These are phyloP conservation scores for Berberis vulgaris DNA, from an alignment of 164 flowering plant genomes.

Conservation along the genomic window DNA sequence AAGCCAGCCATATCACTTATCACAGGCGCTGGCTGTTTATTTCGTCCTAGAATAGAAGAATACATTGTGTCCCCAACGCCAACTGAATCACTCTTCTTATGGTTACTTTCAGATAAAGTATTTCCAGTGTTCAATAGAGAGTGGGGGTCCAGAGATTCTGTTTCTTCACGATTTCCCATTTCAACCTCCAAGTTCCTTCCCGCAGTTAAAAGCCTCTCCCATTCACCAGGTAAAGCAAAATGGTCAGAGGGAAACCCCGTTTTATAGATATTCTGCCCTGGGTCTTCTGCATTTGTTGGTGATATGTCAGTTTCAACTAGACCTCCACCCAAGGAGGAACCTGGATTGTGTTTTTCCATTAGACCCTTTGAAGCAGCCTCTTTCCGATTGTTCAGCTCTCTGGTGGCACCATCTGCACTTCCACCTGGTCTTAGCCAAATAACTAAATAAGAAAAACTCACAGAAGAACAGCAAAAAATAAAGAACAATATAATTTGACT, in stretches of 20 bases:
- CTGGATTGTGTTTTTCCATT: slow-evolving; percentile 27
- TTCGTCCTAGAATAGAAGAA: slow-evolving; percentile 22
- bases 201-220: slow-evolving; percentile 19
- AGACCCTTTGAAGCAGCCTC: slow-evolving; percentile 31
- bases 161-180: slow-evolving; percentile 27
- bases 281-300: slow-evolving; percentile 29
- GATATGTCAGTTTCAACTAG: slow-evolving; percentile 26
- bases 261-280: slow-evolving; percentile 26
- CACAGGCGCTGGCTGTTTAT: slow-evolving; percentile 39
- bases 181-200: slow-evolving; percentile 37
- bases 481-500: neutral
- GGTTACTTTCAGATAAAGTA: slow-evolving; percentile 23
- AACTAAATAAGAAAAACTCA: neutral
- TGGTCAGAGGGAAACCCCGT: slow-evolving; percentile 20
- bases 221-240: slow-evolving; percentile 33
- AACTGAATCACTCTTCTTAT: slow-evolving; percentile 25
- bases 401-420: slow-evolving; percentile 40
- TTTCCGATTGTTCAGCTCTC: slow-evolving; percentile 39
- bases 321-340: slow-evolving; percentile 38
- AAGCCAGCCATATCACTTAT: slow-evolving; percentile 21
- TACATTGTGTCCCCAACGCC: slow-evolving; percentile 20
- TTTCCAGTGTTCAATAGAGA: slow-evolving; percentile 15
- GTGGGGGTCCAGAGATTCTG: slow-evolving; percentile 31
- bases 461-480: too few species aligned
- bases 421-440: slow-evolving; percentile 22